A percentile compares a stretch with the other conserved stretches of the same genome.
Evolutionary conservation across 2,329 filamentous ascomycete genomes (phyloP).

Genomic region (Phialophora expanda): DNA sequence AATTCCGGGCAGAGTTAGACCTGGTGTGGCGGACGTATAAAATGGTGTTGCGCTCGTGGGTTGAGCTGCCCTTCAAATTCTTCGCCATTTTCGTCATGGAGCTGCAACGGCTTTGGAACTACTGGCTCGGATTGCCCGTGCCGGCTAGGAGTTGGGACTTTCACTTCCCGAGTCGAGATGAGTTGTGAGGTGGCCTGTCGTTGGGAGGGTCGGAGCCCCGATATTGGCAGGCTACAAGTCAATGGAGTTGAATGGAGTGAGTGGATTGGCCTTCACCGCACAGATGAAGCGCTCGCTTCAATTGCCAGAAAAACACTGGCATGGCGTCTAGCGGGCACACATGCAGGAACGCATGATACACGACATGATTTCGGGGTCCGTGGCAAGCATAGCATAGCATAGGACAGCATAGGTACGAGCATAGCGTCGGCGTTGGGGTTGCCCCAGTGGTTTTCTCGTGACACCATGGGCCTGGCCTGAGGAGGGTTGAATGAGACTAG

Average conservation of each 20-base stretch:
- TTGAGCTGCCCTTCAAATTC: constrained; percentile 69
- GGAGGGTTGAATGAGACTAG: no score
- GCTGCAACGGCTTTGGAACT: constrained; percentile 61
- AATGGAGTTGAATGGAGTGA: neutral
- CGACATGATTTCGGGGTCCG: neutral
- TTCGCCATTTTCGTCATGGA: constrained; percentile 64
- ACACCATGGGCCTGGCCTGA: neutral
- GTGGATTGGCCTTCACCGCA: neutral
- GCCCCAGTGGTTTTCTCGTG: no score
- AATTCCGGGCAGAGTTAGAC: constrained; percentile 67
- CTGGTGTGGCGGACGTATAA: constrained; percentile 67
- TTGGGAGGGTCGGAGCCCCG: neutral
- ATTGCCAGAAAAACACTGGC: neutral
- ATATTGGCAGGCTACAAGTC: neutral
- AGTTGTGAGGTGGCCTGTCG: constrained; percentile 45
- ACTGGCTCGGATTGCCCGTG: constrained; percentile 67
- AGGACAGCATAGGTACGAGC: neutral
- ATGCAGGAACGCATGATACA: neutral
- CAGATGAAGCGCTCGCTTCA: neutral
- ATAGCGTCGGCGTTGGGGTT: constrained; percentile 29
- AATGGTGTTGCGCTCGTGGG: constrained; percentile 73
- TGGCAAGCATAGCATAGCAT: neutral
- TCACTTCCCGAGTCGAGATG: constrained; percentile 51
- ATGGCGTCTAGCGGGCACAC: neutral
- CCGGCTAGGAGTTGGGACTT: constrained; percentile 63